Conservation (phyloP, 2,329 filamentous ascomycete genomes). For the Alternaria sp. region DNA sequence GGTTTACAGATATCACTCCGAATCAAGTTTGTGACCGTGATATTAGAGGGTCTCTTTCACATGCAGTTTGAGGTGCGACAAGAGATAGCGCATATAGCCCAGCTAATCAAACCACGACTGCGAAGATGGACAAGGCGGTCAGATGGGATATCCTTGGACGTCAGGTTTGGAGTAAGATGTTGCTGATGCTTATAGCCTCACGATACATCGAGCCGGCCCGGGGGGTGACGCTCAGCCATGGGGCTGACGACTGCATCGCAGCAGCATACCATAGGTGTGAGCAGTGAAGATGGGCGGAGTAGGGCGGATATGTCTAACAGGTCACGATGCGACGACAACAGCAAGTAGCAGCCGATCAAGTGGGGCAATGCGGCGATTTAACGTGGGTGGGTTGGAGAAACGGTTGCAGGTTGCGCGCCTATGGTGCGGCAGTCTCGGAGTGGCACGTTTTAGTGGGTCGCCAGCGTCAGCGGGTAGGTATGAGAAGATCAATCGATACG, state of each 20-base stretch:
- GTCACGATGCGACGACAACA: neutral
- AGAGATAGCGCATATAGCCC: neutral
- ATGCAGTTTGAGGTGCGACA: neutral
- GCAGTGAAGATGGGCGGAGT: neutral
- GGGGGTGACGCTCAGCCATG: neutral
- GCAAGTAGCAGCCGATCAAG: neutral
- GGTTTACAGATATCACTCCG: neutral
- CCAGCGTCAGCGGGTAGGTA: conserved; percentile 14
- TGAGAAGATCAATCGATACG: conserved; percentile 13
- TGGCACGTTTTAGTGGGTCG: conserved; percentile 12
- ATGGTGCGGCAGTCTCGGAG: conserved; percentile 9
- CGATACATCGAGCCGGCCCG: neutral
- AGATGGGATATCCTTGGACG: neutral
- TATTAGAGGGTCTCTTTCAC: neutral
- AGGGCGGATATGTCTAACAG: conserved; percentile 2
- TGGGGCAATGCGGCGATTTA: neutral
- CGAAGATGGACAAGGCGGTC: neutral
- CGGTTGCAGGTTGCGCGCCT: neutral
- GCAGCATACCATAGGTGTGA: neutral
- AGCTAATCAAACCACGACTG: neutral
- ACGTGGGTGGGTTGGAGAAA: neutral
- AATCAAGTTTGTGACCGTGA: neutral
- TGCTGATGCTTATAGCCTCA: neutral
- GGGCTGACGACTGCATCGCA: neutral
- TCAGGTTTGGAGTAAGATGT: neutral